phyloP scores from a whole-genome alignment of 164 flowering plant genomes.

The Vitis cinerea region DNA sequence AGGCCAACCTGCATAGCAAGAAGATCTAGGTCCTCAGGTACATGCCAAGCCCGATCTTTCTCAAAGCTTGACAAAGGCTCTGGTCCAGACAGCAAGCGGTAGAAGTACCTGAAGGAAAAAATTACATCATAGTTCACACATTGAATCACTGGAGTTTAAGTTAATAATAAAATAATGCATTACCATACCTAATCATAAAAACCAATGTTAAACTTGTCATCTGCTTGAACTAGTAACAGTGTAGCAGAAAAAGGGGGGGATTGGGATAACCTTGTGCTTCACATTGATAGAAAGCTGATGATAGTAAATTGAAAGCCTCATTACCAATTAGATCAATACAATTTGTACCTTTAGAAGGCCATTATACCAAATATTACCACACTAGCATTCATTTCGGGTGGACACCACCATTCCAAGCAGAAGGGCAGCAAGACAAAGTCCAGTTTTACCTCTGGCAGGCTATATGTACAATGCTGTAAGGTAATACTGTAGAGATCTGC shows the following conservation, averaged over 20 bases:
- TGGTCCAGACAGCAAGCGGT: constrained; percentile 76
- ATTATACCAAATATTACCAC: background rate
- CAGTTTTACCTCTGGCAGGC: background rate
- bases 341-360: background rate
- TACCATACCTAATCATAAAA: too few relatives aligned
- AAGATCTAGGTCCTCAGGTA: constrained; percentile 63
- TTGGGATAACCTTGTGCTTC: too few relatives aligned
- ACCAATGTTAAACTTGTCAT: background rate
- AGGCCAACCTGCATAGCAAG: constrained; percentile 72
- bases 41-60: constrained; percentile 95
- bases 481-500: background rate
- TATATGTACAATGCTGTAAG: too few relatives aligned
- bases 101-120: constrained; percentile 61
- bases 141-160: background rate
- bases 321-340: background rate
- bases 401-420: background rate
- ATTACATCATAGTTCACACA: background rate
- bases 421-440: background rate
- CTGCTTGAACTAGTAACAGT: too few relatives aligned
- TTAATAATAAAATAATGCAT: background rate
- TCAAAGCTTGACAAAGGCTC: constrained; percentile 83
- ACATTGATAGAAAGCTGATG: too few relatives aligned
- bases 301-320: background rate
- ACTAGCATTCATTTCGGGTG: background rate
- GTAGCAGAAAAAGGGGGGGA: too few relatives aligned